These are phyloP conservation scores for Beauveria brongniartii DNA, from an alignment of 2,329 filamentous ascomycete species.

Conservation along the genomic window DNA sequence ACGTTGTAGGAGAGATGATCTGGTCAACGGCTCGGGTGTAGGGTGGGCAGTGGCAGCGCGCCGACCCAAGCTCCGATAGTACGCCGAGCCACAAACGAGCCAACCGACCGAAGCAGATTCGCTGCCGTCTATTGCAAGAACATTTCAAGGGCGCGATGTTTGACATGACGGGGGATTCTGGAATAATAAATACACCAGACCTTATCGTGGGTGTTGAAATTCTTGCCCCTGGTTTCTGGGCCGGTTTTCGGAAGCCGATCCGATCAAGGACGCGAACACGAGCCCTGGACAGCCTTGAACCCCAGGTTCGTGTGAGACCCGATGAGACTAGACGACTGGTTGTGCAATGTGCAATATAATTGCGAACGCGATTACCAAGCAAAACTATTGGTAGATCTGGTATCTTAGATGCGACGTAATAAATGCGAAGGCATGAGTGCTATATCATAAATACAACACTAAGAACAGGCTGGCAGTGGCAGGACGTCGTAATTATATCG, in stretches of 20 bases:
- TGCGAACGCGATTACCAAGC: too few species aligned
- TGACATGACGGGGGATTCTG: background rate
- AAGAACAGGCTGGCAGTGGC: too few species aligned
- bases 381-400: too few species aligned
- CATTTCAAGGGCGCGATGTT: background rate
- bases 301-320: background rate
- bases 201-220: background rate
- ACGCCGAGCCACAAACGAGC: background rate
- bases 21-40: background rate
- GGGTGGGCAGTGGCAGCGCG: background rate
- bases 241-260: background rate
- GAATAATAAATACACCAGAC: background rate
- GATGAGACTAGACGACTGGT: background rate
- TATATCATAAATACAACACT: too few species aligned
- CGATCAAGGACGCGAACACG: slow-evolving; percentile 7
- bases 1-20: background rate
- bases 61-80: slow-evolving; percentile 1
- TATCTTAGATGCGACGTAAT: too few species aligned
- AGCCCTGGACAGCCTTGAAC: background rate
- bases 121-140: background rate
- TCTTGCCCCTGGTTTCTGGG: background rate
- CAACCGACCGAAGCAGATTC: background rate
- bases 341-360: background rate
- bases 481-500: too few species aligned
- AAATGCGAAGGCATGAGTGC: too few species aligned